phyloP scores from a whole-genome alignment of 2,329 filamentous ascomycete species.

The Dothideomycetidae sp. region DNA sequence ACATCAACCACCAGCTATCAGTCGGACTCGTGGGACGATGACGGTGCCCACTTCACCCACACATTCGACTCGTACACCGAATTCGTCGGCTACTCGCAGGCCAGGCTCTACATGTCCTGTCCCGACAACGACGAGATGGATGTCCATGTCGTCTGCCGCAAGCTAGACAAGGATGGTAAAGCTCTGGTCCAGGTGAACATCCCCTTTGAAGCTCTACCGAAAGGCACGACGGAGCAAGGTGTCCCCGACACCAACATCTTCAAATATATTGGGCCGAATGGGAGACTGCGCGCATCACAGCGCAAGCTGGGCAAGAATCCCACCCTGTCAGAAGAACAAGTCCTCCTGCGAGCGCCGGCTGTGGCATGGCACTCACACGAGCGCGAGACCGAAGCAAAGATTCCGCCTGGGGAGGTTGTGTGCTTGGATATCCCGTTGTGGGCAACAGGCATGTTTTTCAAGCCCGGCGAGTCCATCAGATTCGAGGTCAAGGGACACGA shows the following conservation, averaged over 20 bases:
- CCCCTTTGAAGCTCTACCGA: constrained; percentile 20
- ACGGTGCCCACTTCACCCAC: constrained; percentile 24
- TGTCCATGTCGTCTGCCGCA: constrained; percentile 32
- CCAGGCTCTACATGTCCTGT: constrained; percentile 32
- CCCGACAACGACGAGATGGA: constrained; percentile 30
- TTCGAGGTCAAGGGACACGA: too few species aligned
- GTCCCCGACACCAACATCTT: background rate
- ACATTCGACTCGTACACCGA: constrained; percentile 26
- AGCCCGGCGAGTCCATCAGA: too few species aligned
- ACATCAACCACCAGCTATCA: too few species aligned
- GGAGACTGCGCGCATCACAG: constrained; percentile 34
- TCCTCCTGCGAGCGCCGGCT: too few species aligned
- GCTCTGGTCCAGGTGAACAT: constrained; percentile 31
- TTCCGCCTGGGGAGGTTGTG: too few species aligned
- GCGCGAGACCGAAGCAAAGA: too few species aligned
- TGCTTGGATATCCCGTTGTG: too few species aligned
- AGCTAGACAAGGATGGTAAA: constrained; percentile 31
- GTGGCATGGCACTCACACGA: too few species aligned
- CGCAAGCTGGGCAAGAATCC: too few species aligned
- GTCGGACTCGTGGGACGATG: too few species aligned
- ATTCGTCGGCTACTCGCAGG: constrained; percentile 33
- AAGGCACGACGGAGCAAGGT: background rate
- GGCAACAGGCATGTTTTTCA: too few species aligned
- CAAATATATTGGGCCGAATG: constrained; percentile 23
- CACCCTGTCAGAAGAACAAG: too few species aligned